Percentiles rank a stretch among this genome's conserved stretches.
phyloP scores from a whole-genome alignment of 2,329 filamentous ascomycete species.

The Cryphonectria carpinicola region DNA sequence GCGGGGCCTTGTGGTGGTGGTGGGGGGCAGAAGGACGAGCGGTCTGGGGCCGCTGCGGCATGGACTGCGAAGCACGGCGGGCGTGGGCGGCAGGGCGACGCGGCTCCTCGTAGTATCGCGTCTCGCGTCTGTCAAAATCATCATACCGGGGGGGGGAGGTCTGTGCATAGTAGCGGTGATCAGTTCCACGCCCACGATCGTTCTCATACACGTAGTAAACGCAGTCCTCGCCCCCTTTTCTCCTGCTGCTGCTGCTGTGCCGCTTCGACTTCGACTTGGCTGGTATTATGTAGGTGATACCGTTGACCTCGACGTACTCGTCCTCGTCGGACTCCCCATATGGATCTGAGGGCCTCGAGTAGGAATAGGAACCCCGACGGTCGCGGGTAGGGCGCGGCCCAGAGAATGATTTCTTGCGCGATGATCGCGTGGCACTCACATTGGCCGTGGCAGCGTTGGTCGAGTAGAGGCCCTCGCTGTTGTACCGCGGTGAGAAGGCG shows the following conservation, averaged over 20 bases:
- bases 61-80: conserved; percentile 53
- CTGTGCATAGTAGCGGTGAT: conserved; percentile 62
- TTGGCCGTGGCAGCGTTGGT: conserved; percentile 57
- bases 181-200: conserved; percentile 61
- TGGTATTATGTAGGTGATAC: conserved; percentile 57
- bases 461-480: conserved; percentile 62
- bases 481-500: conserved; percentile 63
- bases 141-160: conserved; percentile 34
- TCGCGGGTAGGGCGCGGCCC: conserved; percentile 53
- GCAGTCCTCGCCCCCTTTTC: conserved; percentile 32
- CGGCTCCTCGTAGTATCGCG: conserved; percentile 46
- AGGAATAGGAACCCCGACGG: conserved; percentile 61
- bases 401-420: conserved; percentile 53
- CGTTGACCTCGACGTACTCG: conserved; percentile 60
- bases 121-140: conserved; percentile 46
- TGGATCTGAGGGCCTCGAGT: conserved; percentile 61
- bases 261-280: conserved; percentile 53
- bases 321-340: conserved; percentile 69
- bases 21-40: conserved; percentile 51
- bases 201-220: conserved; percentile 45
- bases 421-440: conserved; percentile 61
- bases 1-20: conserved; percentile 43
- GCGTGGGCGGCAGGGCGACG: conserved; percentile 47
- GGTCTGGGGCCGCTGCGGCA: conserved; percentile 57
- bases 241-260: conserved; percentile 31